phyloP scores from a whole-genome alignment of 345 rosid genomes.

The Citrus unshiu region DNA sequence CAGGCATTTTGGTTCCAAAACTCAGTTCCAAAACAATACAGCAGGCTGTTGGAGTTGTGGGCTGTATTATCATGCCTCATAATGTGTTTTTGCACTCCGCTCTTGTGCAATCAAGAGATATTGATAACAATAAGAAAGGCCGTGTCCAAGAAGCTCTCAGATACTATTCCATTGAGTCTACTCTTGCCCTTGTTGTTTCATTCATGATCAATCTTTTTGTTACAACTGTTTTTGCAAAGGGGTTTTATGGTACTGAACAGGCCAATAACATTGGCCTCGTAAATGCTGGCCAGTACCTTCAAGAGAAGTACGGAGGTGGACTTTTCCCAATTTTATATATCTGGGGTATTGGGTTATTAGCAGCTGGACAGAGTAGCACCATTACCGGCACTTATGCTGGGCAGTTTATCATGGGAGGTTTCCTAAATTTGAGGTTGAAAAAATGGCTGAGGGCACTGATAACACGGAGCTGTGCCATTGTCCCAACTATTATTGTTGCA shows the following conservation, averaged over 20 bases:
- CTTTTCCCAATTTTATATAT: constrained; percentile 82
- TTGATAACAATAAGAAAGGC: constrained; percentile 57
- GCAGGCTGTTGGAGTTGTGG: constrained; percentile 93
- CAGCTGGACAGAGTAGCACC: constrained; percentile 97
- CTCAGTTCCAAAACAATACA: constrained; percentile 84
- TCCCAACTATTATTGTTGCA: constrained; percentile 85
- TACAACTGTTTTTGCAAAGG: constrained; percentile 87
- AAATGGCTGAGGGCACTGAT: constrained; percentile 93
- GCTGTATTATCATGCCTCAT: constrained; percentile 96
- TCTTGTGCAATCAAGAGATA: constrained; percentile 86
- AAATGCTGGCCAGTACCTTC: constrained; percentile 87
- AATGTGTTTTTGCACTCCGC: constrained; percentile 93
- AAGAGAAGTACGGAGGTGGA: constrained; percentile 88
- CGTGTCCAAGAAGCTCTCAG: constrained; percentile 81
- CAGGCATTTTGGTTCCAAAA: constrained; percentile 75
- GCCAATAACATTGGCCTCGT: constrained; percentile 78
- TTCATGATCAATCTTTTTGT: constrained; percentile 87
- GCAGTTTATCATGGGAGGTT: constrained; percentile 97
- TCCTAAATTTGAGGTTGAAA: constrained; percentile 78
- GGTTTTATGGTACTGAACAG: constrained; percentile 66
- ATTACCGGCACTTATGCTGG: constrained; percentile 92
- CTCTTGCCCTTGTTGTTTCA: constrained; percentile 65
- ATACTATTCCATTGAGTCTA: constrained; percentile 83
- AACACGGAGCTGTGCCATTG: constrained; percentile 79
- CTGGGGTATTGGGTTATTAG: constrained; percentile 86